phyloP scores from a whole-genome alignment of 768 basidiomycete genomes.

The Lepiota venenata region DNA sequence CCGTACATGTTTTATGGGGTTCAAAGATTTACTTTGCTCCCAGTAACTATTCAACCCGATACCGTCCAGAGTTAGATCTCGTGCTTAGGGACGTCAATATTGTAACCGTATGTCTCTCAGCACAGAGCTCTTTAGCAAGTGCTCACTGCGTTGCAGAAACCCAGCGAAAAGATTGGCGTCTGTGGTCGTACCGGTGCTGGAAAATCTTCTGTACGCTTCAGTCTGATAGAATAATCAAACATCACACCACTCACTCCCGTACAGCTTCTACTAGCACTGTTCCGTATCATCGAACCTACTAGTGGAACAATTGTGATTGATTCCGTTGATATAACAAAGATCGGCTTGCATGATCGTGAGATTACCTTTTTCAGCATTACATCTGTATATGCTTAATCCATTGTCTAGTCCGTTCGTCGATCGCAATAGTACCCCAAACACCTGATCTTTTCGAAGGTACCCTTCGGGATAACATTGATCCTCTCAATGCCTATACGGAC shows the following conservation, averaged over 20 bases:
- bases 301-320: constrained; percentile 71
- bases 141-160: constrained; percentile 39
- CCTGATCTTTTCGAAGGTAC: constrained; percentile 72
- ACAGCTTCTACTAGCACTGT: constrained; percentile 65
- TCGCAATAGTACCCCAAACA: constrained; percentile 86
- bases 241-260: not conserved
- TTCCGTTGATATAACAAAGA: constrained; percentile 68
- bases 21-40: constrained; percentile 1
- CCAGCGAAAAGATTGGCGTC: constrained; percentile 88
- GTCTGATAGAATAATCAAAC: not conserved
- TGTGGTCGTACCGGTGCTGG: constrained; percentile 81
- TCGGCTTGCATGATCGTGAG: constrained; percentile 73
- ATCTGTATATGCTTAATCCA: not conserved
- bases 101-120: constrained; percentile 51
- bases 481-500: constrained; percentile 70
- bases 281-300: constrained; percentile 73
- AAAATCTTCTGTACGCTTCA: constrained; percentile 61
- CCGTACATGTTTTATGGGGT: not conserved
- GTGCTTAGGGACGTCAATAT: constrained; percentile 77
- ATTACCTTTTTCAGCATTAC: not conserved
- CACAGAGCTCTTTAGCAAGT: not conserved
- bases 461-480: constrained; percentile 87
- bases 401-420: constrained; percentile 60
- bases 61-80: constrained; percentile 76
- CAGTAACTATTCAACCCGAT: constrained; percentile 72